Percentiles rank a stretch among this genome's conserved stretches.
Evolutionary conservation across 495 filamentous ascomycete genomes (phyloP).

Genomic region (Penicillium nucicola): DNA sequence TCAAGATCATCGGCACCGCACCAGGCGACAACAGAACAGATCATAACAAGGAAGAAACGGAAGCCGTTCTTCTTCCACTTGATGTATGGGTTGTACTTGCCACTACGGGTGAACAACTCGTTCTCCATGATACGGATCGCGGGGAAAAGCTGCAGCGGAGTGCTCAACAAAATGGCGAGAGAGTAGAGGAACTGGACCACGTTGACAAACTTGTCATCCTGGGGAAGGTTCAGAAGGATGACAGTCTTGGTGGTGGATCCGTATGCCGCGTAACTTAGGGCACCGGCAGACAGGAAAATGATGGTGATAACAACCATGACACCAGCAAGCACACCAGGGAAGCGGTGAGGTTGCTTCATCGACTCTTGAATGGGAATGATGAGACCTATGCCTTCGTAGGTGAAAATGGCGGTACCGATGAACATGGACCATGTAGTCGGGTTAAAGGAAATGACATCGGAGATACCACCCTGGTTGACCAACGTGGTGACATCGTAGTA

Average conservation of each 20-base stretch:
- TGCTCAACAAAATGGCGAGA: slow-evolving; percentile 87
- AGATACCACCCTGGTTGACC: slow-evolving; percentile 65
- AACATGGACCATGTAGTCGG: slow-evolving; percentile 87
- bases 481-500: slow-evolving; percentile 94
- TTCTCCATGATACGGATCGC: slow-evolving; percentile 77
- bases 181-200: slow-evolving; percentile 94
- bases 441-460: slow-evolving; percentile 88
- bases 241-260: slow-evolving; percentile 94
- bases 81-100: slow-evolving; percentile 92
- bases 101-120: slow-evolving; percentile 73
- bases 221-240: slow-evolving; percentile 90
- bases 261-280: slow-evolving; percentile 92
- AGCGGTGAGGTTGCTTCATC: slow-evolving; percentile 85
- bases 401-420: slow-evolving; percentile 98
- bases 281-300: slow-evolving; percentile 87
- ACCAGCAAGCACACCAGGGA: slow-evolving; percentile 76
- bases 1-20: slow-evolving; percentile 88
- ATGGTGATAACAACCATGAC: slow-evolving; percentile 94
- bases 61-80: slow-evolving; percentile 99
- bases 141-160: slow-evolving; percentile 93
- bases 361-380: slow-evolving; percentile 98
- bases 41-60: slow-evolving; percentile 83
- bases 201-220: slow-evolving; percentile 95
- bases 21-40: slow-evolving; percentile 87
- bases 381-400: slow-evolving; percentile 96